Evolutionary conservation across 2,329 filamentous ascomycete genomes (phyloP).

Genomic region (Curvularia sp.): DNA sequence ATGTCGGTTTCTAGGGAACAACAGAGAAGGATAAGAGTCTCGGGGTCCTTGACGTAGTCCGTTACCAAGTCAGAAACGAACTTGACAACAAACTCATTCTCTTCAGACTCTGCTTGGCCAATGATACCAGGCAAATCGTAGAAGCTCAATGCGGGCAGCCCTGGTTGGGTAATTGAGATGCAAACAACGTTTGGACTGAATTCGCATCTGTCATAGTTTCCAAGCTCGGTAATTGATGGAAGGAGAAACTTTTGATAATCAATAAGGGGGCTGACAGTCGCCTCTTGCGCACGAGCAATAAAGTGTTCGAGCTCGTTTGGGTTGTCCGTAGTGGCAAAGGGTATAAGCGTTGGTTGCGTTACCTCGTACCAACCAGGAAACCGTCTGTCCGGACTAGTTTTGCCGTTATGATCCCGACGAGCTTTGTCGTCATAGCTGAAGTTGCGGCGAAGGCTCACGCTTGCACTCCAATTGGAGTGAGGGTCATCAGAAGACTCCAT

Average conservation of each 20-base stretch:
- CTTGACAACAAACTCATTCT: constrained; percentile 63
- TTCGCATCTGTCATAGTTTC: constrained; percentile 59
- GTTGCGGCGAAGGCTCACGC: constrained; percentile 69
- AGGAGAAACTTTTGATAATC: constrained; percentile 54
- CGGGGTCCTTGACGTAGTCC: constrained; percentile 72
- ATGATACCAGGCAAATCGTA: constrained; percentile 88
- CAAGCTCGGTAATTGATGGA: constrained; percentile 4
- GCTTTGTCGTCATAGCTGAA: constrained; percentile 60
- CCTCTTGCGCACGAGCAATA: constrained; percentile 77
- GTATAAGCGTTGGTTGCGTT: constrained; percentile 52
- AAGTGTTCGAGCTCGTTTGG: constrained; percentile 70
- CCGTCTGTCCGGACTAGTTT: constrained; percentile 50
- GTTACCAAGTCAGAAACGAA: constrained; percentile 75
- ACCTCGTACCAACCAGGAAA: constrained; percentile 69
- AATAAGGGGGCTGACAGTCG: constrained; percentile 72
- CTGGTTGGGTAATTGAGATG: constrained; percentile 75
- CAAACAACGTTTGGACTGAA: constrained; percentile 85
- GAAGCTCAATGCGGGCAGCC: constrained; percentile 77
- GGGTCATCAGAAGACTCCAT: constrained; percentile 63
- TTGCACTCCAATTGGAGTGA: constrained; percentile 67
- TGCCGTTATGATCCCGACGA: constrained; percentile 55
- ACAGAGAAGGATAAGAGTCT: constrained; percentile 78
- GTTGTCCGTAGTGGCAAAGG: constrained; percentile 70
- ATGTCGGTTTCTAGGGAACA: constrained; percentile 81
- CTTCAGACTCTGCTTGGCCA: constrained; percentile 65